Conservation (phyloP, 148 eudicot genomes). For the Heliamphora exappendiculata region DNA sequence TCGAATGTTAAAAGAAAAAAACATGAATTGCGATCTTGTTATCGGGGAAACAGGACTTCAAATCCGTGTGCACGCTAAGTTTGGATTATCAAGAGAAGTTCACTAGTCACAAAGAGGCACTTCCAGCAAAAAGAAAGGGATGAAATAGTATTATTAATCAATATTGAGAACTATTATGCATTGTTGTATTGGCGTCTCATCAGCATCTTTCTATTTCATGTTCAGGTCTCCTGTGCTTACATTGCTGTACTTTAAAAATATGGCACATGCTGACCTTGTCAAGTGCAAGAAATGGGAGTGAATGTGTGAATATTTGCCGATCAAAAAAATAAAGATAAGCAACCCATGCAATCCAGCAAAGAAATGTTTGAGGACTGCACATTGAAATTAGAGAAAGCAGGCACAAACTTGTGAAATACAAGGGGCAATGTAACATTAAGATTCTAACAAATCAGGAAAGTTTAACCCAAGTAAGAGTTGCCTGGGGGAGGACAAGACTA, state of each 20-base stretch:
- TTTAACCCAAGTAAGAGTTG: not conserved
- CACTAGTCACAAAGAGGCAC: not conserved
- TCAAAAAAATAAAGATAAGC: not conserved
- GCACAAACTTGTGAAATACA: not conserved
- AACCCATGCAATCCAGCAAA: not conserved
- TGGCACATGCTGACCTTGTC: not conserved
- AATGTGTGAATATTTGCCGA: too few relatives aligned
- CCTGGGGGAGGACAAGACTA: not conserved
- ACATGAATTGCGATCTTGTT: not conserved
- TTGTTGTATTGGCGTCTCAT: not conserved
- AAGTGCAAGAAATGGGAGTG: too few relatives aligned
- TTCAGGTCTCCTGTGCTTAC: not conserved
- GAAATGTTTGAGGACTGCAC: not conserved
- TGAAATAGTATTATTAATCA: not conserved
- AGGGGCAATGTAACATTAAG: not conserved
- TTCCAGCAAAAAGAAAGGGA: not conserved
- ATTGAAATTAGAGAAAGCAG: not conserved
- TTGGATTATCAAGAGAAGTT: conserved; percentile 6
- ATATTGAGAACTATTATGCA: not conserved
- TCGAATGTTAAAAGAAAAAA: not conserved
- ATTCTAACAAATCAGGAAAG: not conserved
- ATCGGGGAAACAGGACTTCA: not conserved
- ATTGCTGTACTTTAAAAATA: conserved; percentile 27
- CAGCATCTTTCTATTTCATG: not conserved
- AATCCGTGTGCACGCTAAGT: not conserved